Conservation (phyloP, 768 basidiomycete species). For the Termitomyces sp. region DNA sequence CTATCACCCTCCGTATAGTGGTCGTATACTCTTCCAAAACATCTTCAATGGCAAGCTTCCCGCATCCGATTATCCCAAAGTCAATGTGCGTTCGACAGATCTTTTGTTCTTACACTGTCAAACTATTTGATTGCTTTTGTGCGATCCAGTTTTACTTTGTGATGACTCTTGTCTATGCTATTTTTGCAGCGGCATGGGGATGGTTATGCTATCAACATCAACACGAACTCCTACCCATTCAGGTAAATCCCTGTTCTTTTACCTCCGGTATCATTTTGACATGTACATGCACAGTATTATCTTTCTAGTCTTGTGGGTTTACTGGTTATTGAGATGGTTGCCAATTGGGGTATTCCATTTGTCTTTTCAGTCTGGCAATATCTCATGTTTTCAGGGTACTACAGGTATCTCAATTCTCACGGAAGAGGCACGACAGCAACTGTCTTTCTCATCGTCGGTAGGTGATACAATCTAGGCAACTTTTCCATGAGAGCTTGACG, state of each 20-base stretch:
- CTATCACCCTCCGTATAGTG: slow-evolving; percentile 75
- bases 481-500: not conserved
- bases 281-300: slow-evolving; percentile 60
- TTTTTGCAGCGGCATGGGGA: slow-evolving; percentile 72
- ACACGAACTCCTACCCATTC: slow-evolving; percentile 83
- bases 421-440: slow-evolving; percentile 71
- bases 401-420: slow-evolving; percentile 90
- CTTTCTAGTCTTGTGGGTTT: slow-evolving; percentile 84
- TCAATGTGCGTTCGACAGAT: slow-evolving; percentile 57
- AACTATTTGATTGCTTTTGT: not conserved
- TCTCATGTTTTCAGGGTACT: slow-evolving; percentile 60
- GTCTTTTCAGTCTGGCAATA: not conserved
- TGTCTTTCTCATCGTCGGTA: slow-evolving; percentile 91
- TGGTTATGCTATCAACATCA: slow-evolving; percentile 79
- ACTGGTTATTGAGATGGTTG: slow-evolving; percentile 91
- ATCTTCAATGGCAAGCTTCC: slow-evolving; percentile 85
- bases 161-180: slow-evolving; percentile 78
- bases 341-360: slow-evolving; percentile 68
- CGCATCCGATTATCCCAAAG: slow-evolving; percentile 96
- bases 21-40: slow-evolving; percentile 82
- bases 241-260: slow-evolving; percentile 40
- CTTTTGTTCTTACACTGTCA: not conserved
- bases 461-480: slow-evolving; percentile 21
- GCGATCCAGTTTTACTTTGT: slow-evolving; percentile 76
- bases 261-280: not conserved